These are phyloP conservation scores for Trichocomaceae sp. DNA, from an alignment of 2,329 filamentous ascomycete species.

Conservation along the genomic window DNA sequence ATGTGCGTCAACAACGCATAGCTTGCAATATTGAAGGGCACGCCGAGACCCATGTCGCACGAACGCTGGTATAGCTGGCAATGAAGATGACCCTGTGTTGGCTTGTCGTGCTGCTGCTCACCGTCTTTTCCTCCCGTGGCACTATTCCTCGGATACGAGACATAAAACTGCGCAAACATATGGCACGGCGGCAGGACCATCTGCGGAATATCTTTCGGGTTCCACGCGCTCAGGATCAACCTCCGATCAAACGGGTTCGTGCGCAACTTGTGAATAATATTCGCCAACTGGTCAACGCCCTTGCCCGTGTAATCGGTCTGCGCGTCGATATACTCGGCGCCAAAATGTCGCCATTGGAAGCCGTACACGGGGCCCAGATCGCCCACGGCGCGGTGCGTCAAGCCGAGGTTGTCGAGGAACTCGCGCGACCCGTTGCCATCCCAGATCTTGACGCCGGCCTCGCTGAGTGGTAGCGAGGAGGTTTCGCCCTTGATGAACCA, in stretches of 20 bases:
- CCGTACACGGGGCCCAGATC: constrained; percentile 95
- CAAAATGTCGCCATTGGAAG: constrained; percentile 98
- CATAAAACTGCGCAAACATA: constrained; percentile 97
- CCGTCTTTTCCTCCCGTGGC: not conserved
- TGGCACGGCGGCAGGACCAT: constrained; percentile 95
- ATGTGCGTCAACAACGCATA: constrained; percentile 95
- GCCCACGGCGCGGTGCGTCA: constrained; percentile 73
- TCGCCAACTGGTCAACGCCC: constrained; percentile 87
- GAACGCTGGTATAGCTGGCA: constrained; percentile 89
- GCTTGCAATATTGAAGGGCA: constrained; percentile 95
- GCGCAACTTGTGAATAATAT: constrained; percentile 80
- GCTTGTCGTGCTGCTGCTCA: constrained; percentile 26
- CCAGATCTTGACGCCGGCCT: constrained; percentile 90
- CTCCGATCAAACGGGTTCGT: constrained; percentile 79
- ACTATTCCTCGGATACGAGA: constrained; percentile 56
- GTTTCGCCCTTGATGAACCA: constrained; percentile 91
- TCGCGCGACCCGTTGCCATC: constrained; percentile 90
- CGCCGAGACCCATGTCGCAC: constrained; percentile 94
- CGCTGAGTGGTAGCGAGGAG: constrained; percentile 67
- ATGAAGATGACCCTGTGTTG: constrained; percentile 63
- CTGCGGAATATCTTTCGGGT: constrained; percentile 72
- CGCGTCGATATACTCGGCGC: constrained; percentile 76
- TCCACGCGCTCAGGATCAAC: constrained; percentile 91
- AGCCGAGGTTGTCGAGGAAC: constrained; percentile 79
- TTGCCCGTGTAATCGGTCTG: constrained; percentile 76